phyloP scores from a whole-genome alignment of 2,329 filamentous ascomycete genomes.

The Nemania sp. region DNA sequence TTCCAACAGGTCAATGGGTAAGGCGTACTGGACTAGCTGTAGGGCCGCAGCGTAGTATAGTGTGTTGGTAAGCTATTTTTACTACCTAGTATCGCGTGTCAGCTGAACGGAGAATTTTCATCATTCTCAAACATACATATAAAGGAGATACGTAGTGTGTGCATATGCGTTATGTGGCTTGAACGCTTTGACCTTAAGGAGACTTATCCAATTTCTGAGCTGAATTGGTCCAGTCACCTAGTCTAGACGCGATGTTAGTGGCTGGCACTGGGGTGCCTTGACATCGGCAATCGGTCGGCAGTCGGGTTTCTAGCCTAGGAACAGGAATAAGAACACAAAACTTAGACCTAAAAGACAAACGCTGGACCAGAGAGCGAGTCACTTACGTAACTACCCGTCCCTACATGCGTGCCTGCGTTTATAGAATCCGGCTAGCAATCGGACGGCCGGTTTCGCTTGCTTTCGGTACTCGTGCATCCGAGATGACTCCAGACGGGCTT shows the following conservation, averaged over 20 bases:
- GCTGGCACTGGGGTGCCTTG: not conserved
- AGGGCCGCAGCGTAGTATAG: too few species aligned
- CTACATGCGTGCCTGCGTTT: not conserved
- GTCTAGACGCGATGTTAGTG: too few species aligned
- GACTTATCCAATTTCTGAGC: too few species aligned
- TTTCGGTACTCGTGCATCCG: constrained; percentile 8
- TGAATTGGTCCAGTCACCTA: too few species aligned
- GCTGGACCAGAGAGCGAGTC: not conserved
- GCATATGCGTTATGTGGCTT: not conserved
- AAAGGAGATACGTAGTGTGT: not conserved
- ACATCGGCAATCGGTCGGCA: constrained; percentile 6
- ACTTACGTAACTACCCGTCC: not conserved
- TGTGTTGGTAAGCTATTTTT: not conserved
- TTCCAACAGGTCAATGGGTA: too few species aligned
- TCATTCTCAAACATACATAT: too few species aligned
- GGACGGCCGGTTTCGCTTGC: not conserved
- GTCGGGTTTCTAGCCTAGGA: not conserved
- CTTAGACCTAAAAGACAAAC: not conserved
- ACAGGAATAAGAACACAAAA: too few species aligned
- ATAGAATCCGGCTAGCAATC: not conserved
- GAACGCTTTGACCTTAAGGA: not conserved
- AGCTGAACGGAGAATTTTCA: not conserved
- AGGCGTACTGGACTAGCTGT: too few species aligned
- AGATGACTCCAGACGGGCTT: constrained; percentile 7
- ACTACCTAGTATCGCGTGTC: not conserved